These are phyloP conservation scores for Phanerodontia chrysosporium DNA, from an alignment of 768 basidiomycete genomes.

Conservation along the genomic window DNA sequence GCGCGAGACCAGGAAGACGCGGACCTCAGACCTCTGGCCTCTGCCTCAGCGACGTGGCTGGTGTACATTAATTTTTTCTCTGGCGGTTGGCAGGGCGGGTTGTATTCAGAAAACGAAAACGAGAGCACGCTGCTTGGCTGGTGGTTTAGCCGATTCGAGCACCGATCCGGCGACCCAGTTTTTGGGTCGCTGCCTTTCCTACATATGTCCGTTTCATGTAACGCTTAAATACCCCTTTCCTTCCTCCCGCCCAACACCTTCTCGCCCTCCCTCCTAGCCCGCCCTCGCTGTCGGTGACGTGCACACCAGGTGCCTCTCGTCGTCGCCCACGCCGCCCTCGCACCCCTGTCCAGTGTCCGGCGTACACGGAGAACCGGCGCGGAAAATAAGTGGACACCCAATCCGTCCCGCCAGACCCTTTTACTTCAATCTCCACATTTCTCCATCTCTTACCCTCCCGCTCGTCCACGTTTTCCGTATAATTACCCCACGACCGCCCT, in stretches of 20 bases:
- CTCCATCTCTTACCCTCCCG: neutral
- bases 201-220: conserved; percentile 4
- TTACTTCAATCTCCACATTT: conserved; percentile 11
- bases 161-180: conserved; percentile 4
- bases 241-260: conserved; percentile 2
- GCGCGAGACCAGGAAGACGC: neutral
- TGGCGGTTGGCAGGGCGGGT: conserved; percentile 7
- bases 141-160: neutral
- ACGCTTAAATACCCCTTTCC: conserved; percentile 15
- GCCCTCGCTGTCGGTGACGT: conserved; percentile 1
- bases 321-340: neutral
- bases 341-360: conserved; percentile 16
- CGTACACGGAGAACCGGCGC: conserved; percentile 24
- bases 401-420: conserved; percentile 11
- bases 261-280: conserved; percentile 2
- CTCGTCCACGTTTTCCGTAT: neutral
- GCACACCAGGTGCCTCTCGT: neutral
- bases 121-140: neutral
- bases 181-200: neutral
- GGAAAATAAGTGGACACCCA: conserved; percentile 23
- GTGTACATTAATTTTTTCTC: neutral
- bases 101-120: neutral
- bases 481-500: conserved; percentile 9
- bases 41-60: neutral
- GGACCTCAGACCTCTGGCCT: neutral